Percentiles rank a stretch among this genome's conserved stretches.
Evolutionary conservation across 1,139 yeast genomes (phyloP).

Genomic region (Debaryomyces udenii): DNA sequence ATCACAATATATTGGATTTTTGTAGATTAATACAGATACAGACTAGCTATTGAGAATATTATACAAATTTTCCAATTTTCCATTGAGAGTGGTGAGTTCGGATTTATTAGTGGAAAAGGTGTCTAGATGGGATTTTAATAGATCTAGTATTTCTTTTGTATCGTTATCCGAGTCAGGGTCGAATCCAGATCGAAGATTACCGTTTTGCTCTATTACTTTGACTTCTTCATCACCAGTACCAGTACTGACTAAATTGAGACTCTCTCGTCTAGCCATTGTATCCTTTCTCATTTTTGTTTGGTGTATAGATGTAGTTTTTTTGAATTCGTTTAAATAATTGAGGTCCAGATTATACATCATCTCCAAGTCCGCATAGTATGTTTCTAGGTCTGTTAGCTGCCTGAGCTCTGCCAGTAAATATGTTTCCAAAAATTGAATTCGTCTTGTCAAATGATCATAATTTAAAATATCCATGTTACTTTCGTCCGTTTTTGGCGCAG

Average conservation of each 20-base stretch:
- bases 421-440: conserved; percentile 39
- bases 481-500: conserved; percentile 15
- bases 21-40: conserved; percentile 19
- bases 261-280: conserved; percentile 13
- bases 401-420: conserved; percentile 46
- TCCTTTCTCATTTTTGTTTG: conserved; percentile 15
- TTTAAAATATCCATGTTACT: conserved; percentile 33
- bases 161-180: conserved; percentile 32
- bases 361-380: conserved; percentile 27
- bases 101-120: conserved; percentile 23
- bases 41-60: conserved; percentile 23
- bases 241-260: conserved; percentile 12
- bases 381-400: conserved; percentile 40
- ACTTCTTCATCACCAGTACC: conserved; percentile 12
- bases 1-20: conserved; percentile 38
- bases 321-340: conserved; percentile 34
- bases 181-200: conserved; percentile 17
- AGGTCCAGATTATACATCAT: conserved; percentile 34
- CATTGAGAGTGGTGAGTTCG: conserved; percentile 28
- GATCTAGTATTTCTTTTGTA: conserved; percentile 21
- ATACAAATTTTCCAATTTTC: conserved; percentile 30
- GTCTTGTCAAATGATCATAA: conserved; percentile 33
- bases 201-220: conserved; percentile 5
- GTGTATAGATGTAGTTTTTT: conserved; percentile 18
- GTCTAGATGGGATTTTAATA: conserved; percentile 23